Evolutionary conservation across 2,329 filamentous ascomycete genomes (phyloP).

Genomic region (Penicillium fuscoglaucum): DNA sequence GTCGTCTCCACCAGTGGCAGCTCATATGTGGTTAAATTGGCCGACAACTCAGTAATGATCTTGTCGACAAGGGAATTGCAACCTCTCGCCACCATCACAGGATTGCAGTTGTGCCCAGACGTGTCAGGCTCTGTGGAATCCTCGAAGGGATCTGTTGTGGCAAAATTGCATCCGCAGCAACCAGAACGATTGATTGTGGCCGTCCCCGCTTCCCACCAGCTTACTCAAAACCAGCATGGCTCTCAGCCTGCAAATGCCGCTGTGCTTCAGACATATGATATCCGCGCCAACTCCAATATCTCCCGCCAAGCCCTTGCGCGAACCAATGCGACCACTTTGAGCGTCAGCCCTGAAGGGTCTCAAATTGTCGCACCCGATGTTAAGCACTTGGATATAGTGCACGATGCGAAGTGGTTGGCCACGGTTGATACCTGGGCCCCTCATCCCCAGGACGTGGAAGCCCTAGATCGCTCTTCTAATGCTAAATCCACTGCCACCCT

Average conservation of each 20-base stretch:
- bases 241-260: conserved; percentile 54
- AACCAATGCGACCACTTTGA: conserved; percentile 81
- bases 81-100: conserved; percentile 79
- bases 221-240: conserved; percentile 32
- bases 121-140: conserved; percentile 53
- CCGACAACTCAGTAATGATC: conserved; percentile 89
- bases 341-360: conserved; percentile 69
- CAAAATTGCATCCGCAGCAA: conserved; percentile 63
- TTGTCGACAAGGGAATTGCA: conserved; percentile 86
- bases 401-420: conserved; percentile 84
- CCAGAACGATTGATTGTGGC: conserved; percentile 67
- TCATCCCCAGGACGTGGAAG: conserved; percentile 65
- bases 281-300: conserved; percentile 74
- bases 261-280: conserved; percentile 77
- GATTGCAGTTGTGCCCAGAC: conserved; percentile 64
- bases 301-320: conserved; percentile 86
- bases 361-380: conserved; percentile 76
- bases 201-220: conserved; percentile 58
- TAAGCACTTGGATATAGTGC: conserved; percentile 71
- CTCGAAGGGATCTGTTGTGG: conserved; percentile 39
- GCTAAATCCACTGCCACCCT: conserved; percentile 39
- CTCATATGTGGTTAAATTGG: conserved; percentile 79
- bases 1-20: conserved; percentile 76
- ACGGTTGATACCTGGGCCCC: conserved; percentile 91
- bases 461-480: conserved; percentile 44